Base-by-base conservation (phyloP, 148 eudicot species). In the Nepenthes mirabilis region DNA sequence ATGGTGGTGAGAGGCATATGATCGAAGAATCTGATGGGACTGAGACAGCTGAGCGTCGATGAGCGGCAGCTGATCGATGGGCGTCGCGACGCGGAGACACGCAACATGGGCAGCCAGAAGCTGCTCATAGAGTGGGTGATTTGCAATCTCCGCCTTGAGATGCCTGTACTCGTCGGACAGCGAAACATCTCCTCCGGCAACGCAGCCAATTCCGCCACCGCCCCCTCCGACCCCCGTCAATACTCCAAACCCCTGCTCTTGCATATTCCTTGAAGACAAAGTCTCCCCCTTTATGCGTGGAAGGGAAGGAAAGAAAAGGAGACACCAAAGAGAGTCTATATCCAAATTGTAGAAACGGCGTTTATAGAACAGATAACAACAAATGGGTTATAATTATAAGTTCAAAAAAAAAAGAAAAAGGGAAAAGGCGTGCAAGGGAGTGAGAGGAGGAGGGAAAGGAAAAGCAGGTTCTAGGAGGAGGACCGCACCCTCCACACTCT, bases 51-150 rank as follows among this genome's bases (percentile, higher is more conserved):
- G 98, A 2, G 91, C 86, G 9, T 93, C 96, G 47, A 93, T 84
- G 2, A 82, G 61, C 2, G 88, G 90, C 52, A 88, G 64, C 69
- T 93, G 98, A 76, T 93, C 98, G 58, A 93, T 84, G 9, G 98
- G 98, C 33, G 98, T 93, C 1, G 96, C 98, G 5, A 93, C 91
- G 3, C 95, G 78, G 11, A 93, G 74, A 65, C 98, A 93, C 2
- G 89, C 75, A 1, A 89, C 95, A 58, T 93, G 99, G 23, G 99
- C 96, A 0, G 85, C 56, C 33, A 88, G 74, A 1, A 93, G 80
- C 81, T 93, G 99, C 62, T 88, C 99, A 57, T 75, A 91, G 8
- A 91, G 62, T 1, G 95, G 97, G 51, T 91, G 88, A 2, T 75
- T 69, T 2, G 81, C 93, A 2, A 91, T 85, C 68, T 85, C 95